Evolutionary conservation across 176 grass and related monocot species (phyloP).

Genomic region (Canna indica): DNA sequence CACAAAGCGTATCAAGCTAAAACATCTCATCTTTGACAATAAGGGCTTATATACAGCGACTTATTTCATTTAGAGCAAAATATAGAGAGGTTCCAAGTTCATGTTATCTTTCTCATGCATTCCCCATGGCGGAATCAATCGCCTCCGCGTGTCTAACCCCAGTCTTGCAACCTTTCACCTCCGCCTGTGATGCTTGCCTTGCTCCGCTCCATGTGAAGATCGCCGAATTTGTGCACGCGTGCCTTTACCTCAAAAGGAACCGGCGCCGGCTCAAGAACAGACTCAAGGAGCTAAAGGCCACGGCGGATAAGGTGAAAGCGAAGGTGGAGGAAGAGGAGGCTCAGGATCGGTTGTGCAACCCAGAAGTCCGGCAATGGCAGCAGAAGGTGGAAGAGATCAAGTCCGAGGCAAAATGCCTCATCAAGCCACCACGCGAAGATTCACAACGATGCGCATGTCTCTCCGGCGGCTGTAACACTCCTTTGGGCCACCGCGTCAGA

Average conservation of each 20-base stretch:
- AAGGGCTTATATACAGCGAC: no score
- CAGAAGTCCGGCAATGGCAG: not conserved
- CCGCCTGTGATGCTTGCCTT: not conserved
- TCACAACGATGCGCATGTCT: constrained; percentile 4
- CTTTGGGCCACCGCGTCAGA: constrained; percentile 18
- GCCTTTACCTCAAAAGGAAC: not conserved
- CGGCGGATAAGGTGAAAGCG: not conserved
- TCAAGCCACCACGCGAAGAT: not conserved
- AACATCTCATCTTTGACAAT: no score
- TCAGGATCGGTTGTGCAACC: not conserved
- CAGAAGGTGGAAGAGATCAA: not conserved
- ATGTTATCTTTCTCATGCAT: not conserved
- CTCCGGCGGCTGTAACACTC: constrained; percentile 35
- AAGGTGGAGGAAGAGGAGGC: not conserved
- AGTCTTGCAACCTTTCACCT: not conserved
- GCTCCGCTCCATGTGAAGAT: not conserved
- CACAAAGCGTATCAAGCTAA: no score
- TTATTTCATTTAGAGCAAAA: no score
- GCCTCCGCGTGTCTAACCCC: not conserved
- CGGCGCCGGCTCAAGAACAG: not conserved
- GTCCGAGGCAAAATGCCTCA: not conserved
- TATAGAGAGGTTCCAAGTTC: no score
- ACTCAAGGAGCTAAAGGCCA: not conserved
- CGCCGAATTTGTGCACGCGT: not conserved
- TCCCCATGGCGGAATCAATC: not conserved